A percentile compares a stretch with the other conserved stretches of the same genome.
These are phyloP conservation scores for Blastomyces emzantsi DNA, from an alignment of 2,329 filamentous ascomycete species.

Conservation along the genomic window DNA sequence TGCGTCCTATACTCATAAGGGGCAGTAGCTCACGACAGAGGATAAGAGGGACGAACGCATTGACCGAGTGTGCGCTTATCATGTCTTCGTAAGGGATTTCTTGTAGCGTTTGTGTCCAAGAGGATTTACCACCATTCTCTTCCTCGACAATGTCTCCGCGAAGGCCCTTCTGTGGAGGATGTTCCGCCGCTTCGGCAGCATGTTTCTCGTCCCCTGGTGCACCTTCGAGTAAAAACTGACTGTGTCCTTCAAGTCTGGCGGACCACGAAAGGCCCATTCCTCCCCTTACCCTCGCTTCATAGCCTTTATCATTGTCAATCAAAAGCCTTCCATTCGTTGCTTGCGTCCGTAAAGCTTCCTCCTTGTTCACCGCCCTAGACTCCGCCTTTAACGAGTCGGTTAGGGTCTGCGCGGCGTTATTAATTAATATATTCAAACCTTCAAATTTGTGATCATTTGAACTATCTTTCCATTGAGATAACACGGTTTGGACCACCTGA, in stretches of 20 bases:
- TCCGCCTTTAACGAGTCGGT: slow-evolving; percentile 29
- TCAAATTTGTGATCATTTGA: not conserved
- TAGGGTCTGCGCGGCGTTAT: slow-evolving; percentile 34
- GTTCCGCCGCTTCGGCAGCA: not conserved
- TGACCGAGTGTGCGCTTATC: slow-evolving; percentile 31
- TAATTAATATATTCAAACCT: slow-evolving; percentile 29
- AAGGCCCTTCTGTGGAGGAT: slow-evolving; percentile 15
- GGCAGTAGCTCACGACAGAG: slow-evolving; percentile 31
- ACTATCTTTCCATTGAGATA: slow-evolving; percentile 18
- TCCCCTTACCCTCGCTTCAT: slow-evolving; percentile 15
- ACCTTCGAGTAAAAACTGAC: not conserved
- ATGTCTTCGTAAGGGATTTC: slow-evolving; percentile 35
- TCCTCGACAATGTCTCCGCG: slow-evolving; percentile 6
- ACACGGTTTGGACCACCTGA: slow-evolving; percentile 17
- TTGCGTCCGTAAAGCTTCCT: slow-evolving; percentile 16
- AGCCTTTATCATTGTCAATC: slow-evolving; percentile 9
- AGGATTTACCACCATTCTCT: slow-evolving; percentile 20
- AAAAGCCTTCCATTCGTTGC: slow-evolving; percentile 3
- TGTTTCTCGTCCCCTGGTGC: not conserved
- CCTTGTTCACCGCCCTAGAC: slow-evolving; percentile 22
- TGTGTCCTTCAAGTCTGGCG: slow-evolving; percentile 13
- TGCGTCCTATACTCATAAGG: slow-evolving; percentile 18
- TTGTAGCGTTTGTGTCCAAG: slow-evolving; percentile 29
- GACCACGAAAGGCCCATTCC: slow-evolving; percentile 17
- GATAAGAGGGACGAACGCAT: slow-evolving; percentile 33